Percentiles rank a stretch among this genome's conserved stretches.
Conservation (phyloP, 108 stramenopile genomes). For the Conticribra guillardii region DNA sequence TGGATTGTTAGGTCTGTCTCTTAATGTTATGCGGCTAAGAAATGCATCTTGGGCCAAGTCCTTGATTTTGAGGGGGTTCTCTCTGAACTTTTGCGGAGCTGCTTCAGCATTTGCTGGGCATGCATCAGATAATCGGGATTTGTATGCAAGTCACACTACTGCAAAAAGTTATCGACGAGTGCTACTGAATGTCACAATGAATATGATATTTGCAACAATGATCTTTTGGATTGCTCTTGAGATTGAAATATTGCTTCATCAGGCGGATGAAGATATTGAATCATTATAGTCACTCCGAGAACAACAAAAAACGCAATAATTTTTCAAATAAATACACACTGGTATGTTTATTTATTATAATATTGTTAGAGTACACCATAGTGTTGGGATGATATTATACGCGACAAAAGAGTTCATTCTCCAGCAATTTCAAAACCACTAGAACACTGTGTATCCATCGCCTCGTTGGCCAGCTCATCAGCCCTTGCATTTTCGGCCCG, state of each 20-base stretch:
- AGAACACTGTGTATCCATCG: slow-evolving; percentile 65
- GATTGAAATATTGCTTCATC: slow-evolving; percentile 16
- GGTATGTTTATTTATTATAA: neutral
- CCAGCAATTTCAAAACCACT: slow-evolving; percentile 41
- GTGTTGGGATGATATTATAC: no score
- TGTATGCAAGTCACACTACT: slow-evolving; percentile 19
- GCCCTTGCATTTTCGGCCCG: slow-evolving; percentile 77
- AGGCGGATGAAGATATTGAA: neutral
- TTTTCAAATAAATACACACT: no score
- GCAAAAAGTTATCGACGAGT: slow-evolving; percentile 11
- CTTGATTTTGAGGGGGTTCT: slow-evolving; percentile 24
- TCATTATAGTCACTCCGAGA: neutral
- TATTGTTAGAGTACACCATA: no score
- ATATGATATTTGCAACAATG: slow-evolving; percentile 38
- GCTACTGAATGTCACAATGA: slow-evolving; percentile 25
- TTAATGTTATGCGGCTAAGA: slow-evolving; percentile 15
- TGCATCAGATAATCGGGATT: slow-evolving; percentile 29
- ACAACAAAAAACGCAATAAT: slow-evolving; percentile 5
- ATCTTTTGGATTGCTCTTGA: slow-evolving; percentile 43
- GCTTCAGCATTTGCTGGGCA: slow-evolving; percentile 46
- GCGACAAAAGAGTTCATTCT: no score
- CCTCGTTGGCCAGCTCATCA: slow-evolving; percentile 83
- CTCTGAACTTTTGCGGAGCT: slow-evolving; percentile 41
- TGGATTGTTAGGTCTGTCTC: slow-evolving; percentile 26
- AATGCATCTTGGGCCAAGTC: slow-evolving; percentile 31